Evolutionary conservation across 805 yeast genomes (phyloP).

Genomic region (Starmerella riodocensis): DNA sequence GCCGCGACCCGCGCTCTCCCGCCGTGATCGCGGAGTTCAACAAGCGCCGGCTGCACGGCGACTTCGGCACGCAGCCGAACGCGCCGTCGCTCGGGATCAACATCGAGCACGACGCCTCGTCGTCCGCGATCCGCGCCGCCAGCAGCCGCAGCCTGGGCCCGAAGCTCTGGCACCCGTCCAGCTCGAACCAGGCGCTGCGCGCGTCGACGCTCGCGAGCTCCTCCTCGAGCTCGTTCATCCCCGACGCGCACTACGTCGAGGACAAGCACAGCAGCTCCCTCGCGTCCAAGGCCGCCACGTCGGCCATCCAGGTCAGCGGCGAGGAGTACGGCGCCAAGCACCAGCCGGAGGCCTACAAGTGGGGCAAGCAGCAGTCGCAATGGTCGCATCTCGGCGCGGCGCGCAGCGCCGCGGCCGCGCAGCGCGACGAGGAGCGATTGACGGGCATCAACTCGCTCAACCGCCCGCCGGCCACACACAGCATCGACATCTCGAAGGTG

Average conservation of each 20-base stretch:
- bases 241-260: constrained; percentile 14
- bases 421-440: constrained; percentile 9
- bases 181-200: constrained; percentile 24
- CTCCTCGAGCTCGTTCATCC: constrained; percentile 18
- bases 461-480: constrained; percentile 8
- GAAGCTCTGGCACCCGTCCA: constrained; percentile 27
- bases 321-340: constrained; percentile 26
- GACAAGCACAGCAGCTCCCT: constrained; percentile 10
- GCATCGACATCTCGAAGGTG: constrained; percentile 21
- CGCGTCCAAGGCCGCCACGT: constrained; percentile 27
- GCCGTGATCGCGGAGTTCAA: constrained; percentile 27
- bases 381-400: constrained; percentile 18
- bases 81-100: constrained; percentile 30
- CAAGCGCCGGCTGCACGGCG: constrained; percentile 27
- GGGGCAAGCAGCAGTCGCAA: constrained; percentile 19
- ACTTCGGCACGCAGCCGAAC: constrained; percentile 26
- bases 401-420: constrained; percentile 9
- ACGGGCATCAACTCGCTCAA: constrained; percentile 5
- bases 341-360: constrained; percentile 28
- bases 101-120: constrained; percentile 20
- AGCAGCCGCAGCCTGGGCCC: constrained; percentile 25
- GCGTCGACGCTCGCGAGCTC: constrained; percentile 29
- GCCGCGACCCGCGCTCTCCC: constrained; percentile 11
- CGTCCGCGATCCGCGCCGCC: constrained; percentile 28
- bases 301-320: constrained; percentile 24